phyloP scores from a whole-genome alignment of 2,329 filamentous ascomycete species.

The Colletotrichum limetticola region DNA sequence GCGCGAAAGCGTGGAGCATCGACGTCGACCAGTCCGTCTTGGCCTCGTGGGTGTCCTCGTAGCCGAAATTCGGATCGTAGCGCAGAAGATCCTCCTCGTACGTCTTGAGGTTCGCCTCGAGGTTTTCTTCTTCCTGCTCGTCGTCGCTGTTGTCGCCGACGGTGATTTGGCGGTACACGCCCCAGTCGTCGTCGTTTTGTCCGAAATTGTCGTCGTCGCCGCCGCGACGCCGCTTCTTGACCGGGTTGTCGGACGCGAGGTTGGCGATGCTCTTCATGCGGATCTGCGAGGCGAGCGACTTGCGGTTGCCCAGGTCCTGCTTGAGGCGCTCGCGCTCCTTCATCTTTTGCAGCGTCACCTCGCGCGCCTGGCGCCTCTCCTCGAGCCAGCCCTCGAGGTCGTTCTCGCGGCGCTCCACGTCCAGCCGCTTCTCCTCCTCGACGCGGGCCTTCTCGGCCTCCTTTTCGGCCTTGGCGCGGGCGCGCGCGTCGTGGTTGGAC shows the following conservation, averaged over 20 bases:
- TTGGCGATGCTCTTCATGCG: conserved; percentile 99
- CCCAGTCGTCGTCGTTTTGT: conserved; percentile 97
- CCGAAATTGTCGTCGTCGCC: conserved; percentile 97
- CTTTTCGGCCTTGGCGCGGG: conserved; percentile 95
- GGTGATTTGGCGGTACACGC: conserved; percentile 92
- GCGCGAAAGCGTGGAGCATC: conserved; percentile 88
- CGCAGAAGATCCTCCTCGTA: conserved; percentile 87
- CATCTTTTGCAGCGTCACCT: conserved; percentile 80
- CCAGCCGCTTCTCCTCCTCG: conserved; percentile 84
- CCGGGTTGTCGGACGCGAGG: conserved; percentile 87
- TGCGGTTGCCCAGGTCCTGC: conserved; percentile 94
- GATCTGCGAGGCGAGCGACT: conserved; percentile 94
- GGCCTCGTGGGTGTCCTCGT: conserved; percentile 91
- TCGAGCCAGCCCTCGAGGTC: conserved; percentile 89
- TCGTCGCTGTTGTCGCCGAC: conserved; percentile 86
- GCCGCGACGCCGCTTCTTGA: conserved; percentile 85
- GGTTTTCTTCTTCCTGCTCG: conserved; percentile 91
- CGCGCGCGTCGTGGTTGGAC: conserved; percentile 91
- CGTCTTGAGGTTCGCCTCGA: conserved; percentile 75
- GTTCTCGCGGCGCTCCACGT: conserved; percentile 84
- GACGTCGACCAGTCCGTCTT: conserved; percentile 96
- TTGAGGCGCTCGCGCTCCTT: conserved; percentile 94
- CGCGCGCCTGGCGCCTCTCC: conserved; percentile 80
- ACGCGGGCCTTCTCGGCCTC: conserved; percentile 88
- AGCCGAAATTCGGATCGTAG: conserved; percentile 89